Conservation (phyloP, 2,329 filamentous ascomycete genomes). For the Penicillium expansum region DNA sequence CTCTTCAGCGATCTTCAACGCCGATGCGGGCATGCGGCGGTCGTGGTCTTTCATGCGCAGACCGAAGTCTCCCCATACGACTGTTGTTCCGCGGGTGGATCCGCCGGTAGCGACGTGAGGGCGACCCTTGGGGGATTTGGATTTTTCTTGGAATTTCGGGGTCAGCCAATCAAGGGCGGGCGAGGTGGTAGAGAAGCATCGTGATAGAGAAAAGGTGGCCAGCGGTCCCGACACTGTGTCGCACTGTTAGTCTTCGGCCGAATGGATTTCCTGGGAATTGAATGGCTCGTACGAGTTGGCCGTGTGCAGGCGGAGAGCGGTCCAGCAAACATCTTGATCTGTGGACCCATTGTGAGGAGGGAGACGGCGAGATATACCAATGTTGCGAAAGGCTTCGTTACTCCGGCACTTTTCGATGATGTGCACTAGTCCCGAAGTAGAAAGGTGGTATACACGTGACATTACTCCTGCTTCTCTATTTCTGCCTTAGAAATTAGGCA, state of each 20-base stretch:
- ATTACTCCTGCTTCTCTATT: fast-evolving
- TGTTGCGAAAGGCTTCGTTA: constrained; percentile 11
- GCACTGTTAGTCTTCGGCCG: constrained; percentile 20
- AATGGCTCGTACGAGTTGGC: constrained; percentile 32
- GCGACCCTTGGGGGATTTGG: constrained; percentile 85
- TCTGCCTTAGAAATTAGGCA: not conserved
- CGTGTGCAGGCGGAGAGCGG: constrained; percentile 36
- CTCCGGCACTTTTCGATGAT: constrained; percentile 23
- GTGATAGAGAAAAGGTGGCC: constrained; percentile 43
- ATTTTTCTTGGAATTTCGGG: constrained; percentile 73
- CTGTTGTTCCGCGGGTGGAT: constrained; percentile 85
- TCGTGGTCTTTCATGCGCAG: constrained; percentile 92
- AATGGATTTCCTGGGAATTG: constrained; percentile 9
- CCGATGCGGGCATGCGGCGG: constrained; percentile 79
- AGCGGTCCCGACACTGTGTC: constrained; percentile 29
- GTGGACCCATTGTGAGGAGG: constrained; percentile 33
- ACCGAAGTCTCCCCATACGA: constrained; percentile 95
- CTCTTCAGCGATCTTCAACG: constrained; percentile 87
- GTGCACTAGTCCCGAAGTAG: constrained; percentile 14
- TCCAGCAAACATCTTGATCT: constrained; percentile 37
- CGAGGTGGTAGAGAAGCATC: constrained; percentile 71
- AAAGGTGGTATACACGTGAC: not conserved
- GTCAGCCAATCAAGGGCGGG: constrained; percentile 71
- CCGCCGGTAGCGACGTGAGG: constrained; percentile 87
- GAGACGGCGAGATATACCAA: constrained; percentile 9